Conservation (phyloP, 495 filamentous ascomycete genomes). For the Pseudoneurospora amorphoporcata region DNA sequence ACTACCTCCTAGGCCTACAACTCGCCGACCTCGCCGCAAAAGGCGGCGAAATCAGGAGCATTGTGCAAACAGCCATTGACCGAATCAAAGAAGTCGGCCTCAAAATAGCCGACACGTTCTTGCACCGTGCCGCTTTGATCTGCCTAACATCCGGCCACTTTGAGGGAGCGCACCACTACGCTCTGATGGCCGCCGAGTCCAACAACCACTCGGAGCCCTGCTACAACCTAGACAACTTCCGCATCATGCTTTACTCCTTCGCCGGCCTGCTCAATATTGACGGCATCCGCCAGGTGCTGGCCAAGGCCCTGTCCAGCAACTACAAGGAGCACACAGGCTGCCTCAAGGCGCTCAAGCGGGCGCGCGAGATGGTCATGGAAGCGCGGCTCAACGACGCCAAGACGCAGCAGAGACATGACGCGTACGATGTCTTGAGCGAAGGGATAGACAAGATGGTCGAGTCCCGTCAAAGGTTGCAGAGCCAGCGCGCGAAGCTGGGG, state of each 20-base stretch:
- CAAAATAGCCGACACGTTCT: slow-evolving; percentile 12
- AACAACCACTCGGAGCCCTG: slow-evolving; percentile 12
- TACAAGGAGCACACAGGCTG: slow-evolving; percentile 21
- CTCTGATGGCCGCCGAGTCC: slow-evolving; percentile 21
- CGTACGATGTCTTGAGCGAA: slow-evolving; percentile 3
- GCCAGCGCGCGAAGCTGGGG: slow-evolving; percentile 10
- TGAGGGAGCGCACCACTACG: slow-evolving; percentile 25
- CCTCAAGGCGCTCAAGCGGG: slow-evolving; percentile 20
- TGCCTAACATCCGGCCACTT: slow-evolving; percentile 20
- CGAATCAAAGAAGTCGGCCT: slow-evolving; percentile 9
- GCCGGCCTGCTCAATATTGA: slow-evolving; percentile 21
- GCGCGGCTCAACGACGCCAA: neutral
- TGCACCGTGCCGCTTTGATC: slow-evolving; percentile 30
- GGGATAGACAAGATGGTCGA: slow-evolving; percentile 5
- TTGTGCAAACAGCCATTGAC: slow-evolving; percentile 7
- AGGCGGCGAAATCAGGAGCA: neutral
- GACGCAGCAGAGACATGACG: neutral
- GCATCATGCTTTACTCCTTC: slow-evolving; percentile 29
- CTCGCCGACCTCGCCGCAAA: slow-evolving; percentile 7
- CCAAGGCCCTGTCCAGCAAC: slow-evolving; percentile 15
- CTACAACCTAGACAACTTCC: slow-evolving; percentile 31
- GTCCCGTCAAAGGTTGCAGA: slow-evolving; percentile 5
- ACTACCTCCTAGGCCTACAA: slow-evolving; percentile 16
- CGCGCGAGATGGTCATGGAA: slow-evolving; percentile 11
- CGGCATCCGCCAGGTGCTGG: slow-evolving; percentile 24